phyloP scores from a whole-genome alignment of 345 rosid species.

The Chamaenerion angustifolium region DNA sequence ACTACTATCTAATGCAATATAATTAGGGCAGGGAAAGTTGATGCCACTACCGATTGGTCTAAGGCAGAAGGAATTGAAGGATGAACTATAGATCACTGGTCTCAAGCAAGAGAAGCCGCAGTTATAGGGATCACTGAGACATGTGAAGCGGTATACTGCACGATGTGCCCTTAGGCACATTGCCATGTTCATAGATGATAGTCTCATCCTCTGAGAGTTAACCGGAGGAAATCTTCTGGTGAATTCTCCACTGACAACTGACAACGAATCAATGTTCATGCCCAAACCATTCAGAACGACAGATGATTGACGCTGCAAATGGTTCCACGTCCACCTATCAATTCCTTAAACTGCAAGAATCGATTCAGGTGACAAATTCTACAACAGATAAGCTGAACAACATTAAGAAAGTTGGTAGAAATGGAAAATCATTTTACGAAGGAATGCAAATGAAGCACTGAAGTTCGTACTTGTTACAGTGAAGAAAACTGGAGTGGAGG shows the following conservation, averaged over 20 bases:
- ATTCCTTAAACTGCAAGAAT: not conserved
- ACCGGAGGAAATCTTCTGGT: not conserved
- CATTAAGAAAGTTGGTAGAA: too few species aligned
- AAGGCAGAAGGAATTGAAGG: not conserved
- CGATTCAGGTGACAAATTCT: not conserved
- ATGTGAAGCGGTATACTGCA: not conserved
- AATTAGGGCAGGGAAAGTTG: conserved; percentile 1
- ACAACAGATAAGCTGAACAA: not conserved
- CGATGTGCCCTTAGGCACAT: not conserved
- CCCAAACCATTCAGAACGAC: conserved; percentile 1
- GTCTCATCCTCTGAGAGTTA: not conserved
- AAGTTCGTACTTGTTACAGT: too few species aligned
- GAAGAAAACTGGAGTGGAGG: too few species aligned
- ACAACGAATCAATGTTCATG: not conserved
- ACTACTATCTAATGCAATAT: conserved; percentile 3
- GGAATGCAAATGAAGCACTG: too few species aligned
- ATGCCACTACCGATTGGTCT: not conserved
- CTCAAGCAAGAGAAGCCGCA: too few species aligned
- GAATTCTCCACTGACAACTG: not conserved
- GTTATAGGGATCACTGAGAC: not conserved
- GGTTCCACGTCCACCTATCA: not conserved
- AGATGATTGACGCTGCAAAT: conserved; percentile 1
- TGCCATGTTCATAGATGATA: conserved; percentile 1
- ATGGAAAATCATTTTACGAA: too few species aligned
- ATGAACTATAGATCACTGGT: not conserved